Evolutionary conservation across 805 yeast genomes (phyloP), one percentile per base, ranked within the genome.

Genomic region (Saccharomycopsis malanga): DNA sequence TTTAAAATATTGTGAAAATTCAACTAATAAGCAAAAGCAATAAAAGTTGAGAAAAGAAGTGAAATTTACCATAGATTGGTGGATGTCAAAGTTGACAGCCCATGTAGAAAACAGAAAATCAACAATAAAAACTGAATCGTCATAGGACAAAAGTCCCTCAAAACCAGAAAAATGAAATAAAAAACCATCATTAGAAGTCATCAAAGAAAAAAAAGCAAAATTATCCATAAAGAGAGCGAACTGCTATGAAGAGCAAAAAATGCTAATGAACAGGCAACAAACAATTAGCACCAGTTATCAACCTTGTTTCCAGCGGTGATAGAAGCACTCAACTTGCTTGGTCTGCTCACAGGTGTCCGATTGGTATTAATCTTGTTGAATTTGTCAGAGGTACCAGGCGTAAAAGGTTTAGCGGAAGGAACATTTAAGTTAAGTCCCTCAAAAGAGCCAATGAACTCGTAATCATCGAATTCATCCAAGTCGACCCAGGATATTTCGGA

Each of bases 401-500:
- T 27, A 27, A 27, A 7, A 32, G 36, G 36, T 18, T 32, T 32
- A 10, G 35, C 27, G 29, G 10, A 18, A 21, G 36, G 18, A 4
- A 42, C 35, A 20, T 39, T 30, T 32, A 36, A 23, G 21, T 42
- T 34, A n/a, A n/a, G n/a, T n/a, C n/a, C n/a, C 15, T 38, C 39
- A 25, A 47, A 42, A 12, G 45, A 44, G 18, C 29, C 48, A 37
- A 48, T 39, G 24, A 40, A 12, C 14, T 48, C 46, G 30, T 38
- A 34, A 34, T 48, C 48, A 9, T 48, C 44, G 21, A 30, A 39
- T 9, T 45, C 40, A 23, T 45, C 44, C 23, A 42, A 34, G n/a
- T 42, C 45, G 17, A 21, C 45, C 45, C 45, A 42, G 25, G 45
- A 42, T 4, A 42, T 25, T 3, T 12, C 36, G 10, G 44, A 41